These are phyloP conservation scores for Geotrichum klebahnii DNA, from an alignment of 1,139 yeast genomes.

Conservation along the genomic window DNA sequence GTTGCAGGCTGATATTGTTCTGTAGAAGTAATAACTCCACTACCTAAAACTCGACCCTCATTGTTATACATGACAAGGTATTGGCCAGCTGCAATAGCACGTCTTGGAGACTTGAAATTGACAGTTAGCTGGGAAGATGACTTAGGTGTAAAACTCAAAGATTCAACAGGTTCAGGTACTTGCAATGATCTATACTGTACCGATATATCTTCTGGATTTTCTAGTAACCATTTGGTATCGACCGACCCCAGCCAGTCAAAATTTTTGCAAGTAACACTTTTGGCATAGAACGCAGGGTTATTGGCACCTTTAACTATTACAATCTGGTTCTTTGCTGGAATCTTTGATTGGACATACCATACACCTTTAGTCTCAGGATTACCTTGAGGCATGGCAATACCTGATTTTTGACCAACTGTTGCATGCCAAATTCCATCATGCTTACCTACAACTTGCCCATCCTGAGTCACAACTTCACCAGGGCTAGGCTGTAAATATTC, in stretches of 20 bases:
- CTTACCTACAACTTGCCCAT: slow-evolving; percentile 63
- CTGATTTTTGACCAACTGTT: slow-evolving; percentile 83
- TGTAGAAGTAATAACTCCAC: slow-evolving; percentile 51
- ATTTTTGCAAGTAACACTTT: slow-evolving; percentile 43
- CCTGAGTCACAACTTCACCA: slow-evolving; percentile 69
- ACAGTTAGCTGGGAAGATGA: slow-evolving; percentile 25
- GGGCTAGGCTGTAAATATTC: slow-evolving; percentile 71
- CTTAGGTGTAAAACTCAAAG: not conserved
- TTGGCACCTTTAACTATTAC: slow-evolving; percentile 75
- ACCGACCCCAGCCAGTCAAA: slow-evolving; percentile 52
- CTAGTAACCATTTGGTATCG: slow-evolving; percentile 13
- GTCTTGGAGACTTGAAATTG: slow-evolving; percentile 45
- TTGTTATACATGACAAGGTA: slow-evolving; percentile 67
- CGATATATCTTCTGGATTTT: slow-evolving; percentile 35
- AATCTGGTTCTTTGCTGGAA: slow-evolving; percentile 59
- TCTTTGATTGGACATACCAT: slow-evolving; percentile 83
- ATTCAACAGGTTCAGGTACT: slow-evolving; percentile 43
- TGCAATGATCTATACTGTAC: slow-evolving; percentile 73
- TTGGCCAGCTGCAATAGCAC: slow-evolving; percentile 92
- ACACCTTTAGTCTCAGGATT: slow-evolving; percentile 67
- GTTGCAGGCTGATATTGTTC: not conserved
- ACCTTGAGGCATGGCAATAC: slow-evolving; percentile 83
- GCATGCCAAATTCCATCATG: slow-evolving; percentile 91
- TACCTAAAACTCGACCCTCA: slow-evolving; percentile 63
- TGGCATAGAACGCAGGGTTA: slow-evolving; percentile 53